These are phyloP conservation scores for Solanum tarijense DNA, from an alignment of 257 asterid species.

Conservation along the genomic window DNA sequence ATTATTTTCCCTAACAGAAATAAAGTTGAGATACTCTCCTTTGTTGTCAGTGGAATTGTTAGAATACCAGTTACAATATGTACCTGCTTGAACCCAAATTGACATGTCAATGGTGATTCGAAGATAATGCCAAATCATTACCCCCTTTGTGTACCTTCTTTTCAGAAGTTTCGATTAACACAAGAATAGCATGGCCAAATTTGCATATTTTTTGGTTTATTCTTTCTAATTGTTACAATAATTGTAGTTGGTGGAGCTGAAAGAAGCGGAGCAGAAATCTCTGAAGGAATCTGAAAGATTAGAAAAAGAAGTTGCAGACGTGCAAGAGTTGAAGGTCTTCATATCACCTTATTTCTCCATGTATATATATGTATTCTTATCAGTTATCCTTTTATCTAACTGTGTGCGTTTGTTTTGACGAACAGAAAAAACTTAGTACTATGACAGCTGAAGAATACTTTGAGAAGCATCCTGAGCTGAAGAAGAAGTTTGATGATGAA, in stretches of 20 bases:
- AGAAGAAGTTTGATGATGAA: conserved; percentile 49
- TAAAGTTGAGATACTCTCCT: neutral
- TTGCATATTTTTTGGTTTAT: neutral
- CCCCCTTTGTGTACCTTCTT: neutral
- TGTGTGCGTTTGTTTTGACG: conserved; percentile 12
- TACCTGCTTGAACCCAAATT: neutral
- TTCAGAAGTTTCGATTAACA: neutral
- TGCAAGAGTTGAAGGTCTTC: conserved; percentile 46
- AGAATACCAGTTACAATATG: neutral
- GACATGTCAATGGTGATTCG: neutral
- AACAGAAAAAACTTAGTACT: conserved; percentile 74
- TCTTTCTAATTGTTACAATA: neutral
- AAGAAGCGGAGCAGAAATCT: conserved; percentile 76
- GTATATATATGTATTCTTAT: neutral
- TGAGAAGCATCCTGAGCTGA: conserved; percentile 86
- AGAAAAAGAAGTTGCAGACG: conserved; percentile 82
- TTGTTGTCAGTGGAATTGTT: neutral
- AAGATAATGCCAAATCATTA: neutral
- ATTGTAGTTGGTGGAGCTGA: conserved; percentile 79
- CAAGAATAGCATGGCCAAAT: neutral
- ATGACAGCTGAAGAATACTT: conserved; percentile 98
- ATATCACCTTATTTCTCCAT: neutral
- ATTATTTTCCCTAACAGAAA: neutral
- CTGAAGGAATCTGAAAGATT: conserved; percentile 73
- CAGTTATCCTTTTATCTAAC: neutral